phyloP scores from a whole-genome alignment of 2,329 filamentous ascomycete species.

The Penicillium sp. region DNA sequence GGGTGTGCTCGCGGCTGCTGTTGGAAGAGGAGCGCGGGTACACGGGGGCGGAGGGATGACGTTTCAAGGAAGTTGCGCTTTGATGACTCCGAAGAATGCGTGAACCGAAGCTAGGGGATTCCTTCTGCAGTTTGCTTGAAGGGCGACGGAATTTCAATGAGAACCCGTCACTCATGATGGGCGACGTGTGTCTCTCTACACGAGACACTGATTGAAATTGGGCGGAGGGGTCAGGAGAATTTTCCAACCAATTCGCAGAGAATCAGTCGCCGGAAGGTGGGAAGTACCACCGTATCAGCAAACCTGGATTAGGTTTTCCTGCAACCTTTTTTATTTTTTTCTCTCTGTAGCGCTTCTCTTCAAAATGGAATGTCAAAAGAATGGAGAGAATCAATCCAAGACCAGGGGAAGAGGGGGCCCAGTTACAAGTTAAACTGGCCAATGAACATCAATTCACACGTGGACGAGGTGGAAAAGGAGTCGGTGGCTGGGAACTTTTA shows the following conservation, averaged over 20 bases:
- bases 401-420: constrained; percentile 17
- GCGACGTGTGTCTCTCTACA: constrained; percentile 22
- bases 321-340: background rate
- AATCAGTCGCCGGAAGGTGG: background rate
- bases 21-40: constrained; percentile 45
- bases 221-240: constrained; percentile 27
- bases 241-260: constrained; percentile 17
- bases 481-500: background rate
- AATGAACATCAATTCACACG: constrained; percentile 3
- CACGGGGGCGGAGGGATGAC: constrained; percentile 49
- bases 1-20: constrained; percentile 43
- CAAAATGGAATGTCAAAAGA: background rate
- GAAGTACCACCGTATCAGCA: background rate
- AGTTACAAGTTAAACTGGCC: background rate
- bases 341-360: background rate
- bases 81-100: constrained; percentile 45
- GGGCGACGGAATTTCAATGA: constrained; percentile 42
- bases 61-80: constrained; percentile 45
- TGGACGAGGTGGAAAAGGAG: constrained; percentile 1
- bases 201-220: constrained; percentile 30
- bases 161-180: constrained; percentile 40
- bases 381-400: background rate
- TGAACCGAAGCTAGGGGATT: constrained; percentile 43
- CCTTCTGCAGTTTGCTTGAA: constrained; percentile 48
- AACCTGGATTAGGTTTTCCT: background rate